These are phyloP conservation scores for Arbutus unedo DNA, from an alignment of 148 eudicot genomes.

Conservation along the genomic window DNA sequence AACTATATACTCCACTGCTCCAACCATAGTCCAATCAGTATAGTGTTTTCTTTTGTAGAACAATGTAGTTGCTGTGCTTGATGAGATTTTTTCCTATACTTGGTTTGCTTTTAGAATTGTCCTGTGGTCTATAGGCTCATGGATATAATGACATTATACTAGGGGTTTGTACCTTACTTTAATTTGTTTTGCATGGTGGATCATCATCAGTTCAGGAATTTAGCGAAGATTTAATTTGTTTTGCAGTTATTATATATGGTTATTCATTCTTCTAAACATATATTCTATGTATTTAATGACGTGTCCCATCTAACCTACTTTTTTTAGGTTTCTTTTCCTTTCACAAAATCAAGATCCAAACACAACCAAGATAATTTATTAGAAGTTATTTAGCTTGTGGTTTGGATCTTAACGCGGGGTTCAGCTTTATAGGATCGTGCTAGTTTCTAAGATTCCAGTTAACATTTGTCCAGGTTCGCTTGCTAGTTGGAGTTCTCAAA, in stretches of 20 bases:
- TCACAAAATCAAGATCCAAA: background rate
- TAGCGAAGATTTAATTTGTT: no score
- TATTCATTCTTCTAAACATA: no score
- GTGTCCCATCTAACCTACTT: background rate
- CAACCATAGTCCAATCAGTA: background rate
- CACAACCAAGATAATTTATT: background rate
- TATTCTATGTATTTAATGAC: background rate
- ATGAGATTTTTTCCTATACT: background rate
- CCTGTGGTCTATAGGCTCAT: background rate
- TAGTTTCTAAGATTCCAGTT: background rate
- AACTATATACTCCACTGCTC: background rate
- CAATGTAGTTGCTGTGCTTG: background rate
- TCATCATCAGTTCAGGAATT: background rate
- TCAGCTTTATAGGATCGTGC: background rate
- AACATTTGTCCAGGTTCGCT: constrained; percentile 58
- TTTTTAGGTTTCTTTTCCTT: background rate
- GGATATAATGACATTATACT: background rate
- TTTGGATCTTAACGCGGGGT: background rate
- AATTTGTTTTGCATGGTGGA: background rate
- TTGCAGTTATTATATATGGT: no score
- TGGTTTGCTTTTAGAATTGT: background rate
- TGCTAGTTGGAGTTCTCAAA: constrained; percentile 89
- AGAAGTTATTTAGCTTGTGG: background rate
- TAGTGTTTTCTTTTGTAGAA: no score
- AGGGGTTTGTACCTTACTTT: background rate